Percentiles rank a stretch among this genome's conserved stretches.
These are phyloP conservation scores for Fusarium gaditjirri DNA, from an alignment of 2,329 filamentous ascomycete species.

Conservation along the genomic window DNA sequence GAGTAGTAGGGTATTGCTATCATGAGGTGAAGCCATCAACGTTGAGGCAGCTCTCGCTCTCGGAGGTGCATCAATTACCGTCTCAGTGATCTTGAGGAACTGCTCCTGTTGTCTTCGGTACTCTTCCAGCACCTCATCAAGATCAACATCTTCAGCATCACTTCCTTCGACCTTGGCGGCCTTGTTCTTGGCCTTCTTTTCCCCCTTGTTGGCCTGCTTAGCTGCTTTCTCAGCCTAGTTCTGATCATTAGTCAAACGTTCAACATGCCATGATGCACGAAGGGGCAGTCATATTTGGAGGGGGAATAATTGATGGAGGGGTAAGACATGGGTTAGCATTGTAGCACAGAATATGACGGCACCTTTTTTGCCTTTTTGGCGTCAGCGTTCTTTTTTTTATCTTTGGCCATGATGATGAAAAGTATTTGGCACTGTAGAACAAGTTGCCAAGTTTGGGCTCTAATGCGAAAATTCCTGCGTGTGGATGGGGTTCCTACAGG, in stretches of 20 bases:
- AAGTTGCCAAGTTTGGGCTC: slow-evolving; percentile 17
- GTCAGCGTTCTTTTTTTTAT: slow-evolving; percentile 62
- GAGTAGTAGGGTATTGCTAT: slow-evolving; percentile 86
- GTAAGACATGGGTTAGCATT: neutral
- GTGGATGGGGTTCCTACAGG: slow-evolving; percentile 40
- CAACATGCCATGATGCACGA: slow-evolving; percentile 21
- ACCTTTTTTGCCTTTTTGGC: slow-evolving; percentile 64
- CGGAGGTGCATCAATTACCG: slow-evolving; percentile 75
- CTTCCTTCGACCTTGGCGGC: slow-evolving; percentile 79
- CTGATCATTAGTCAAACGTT: slow-evolving; percentile 34
- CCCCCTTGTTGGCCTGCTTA: slow-evolving; percentile 89
- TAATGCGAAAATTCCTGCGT: slow-evolving; percentile 37
- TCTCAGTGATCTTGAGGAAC: slow-evolving; percentile 93
- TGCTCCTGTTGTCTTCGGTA: slow-evolving; percentile 94
- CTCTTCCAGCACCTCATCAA: slow-evolving; percentile 92
- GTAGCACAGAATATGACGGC: slow-evolving; percentile 24
- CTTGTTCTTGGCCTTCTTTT: slow-evolving; percentile 83
- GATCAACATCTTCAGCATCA: slow-evolving; percentile 90
- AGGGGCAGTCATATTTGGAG: slow-evolving; percentile 35
- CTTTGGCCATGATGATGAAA: slow-evolving; percentile 58
- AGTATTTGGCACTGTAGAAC: neutral
- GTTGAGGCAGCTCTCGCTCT: slow-evolving; percentile 82
- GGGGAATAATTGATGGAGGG: slow-evolving; percentile 32
- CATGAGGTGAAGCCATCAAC: slow-evolving; percentile 84
- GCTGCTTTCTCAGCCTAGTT: slow-evolving; percentile 69